These are phyloP conservation scores for Fusarium setosum DNA, from an alignment of 2,329 filamentous ascomycete species.

Conservation along the genomic window DNA sequence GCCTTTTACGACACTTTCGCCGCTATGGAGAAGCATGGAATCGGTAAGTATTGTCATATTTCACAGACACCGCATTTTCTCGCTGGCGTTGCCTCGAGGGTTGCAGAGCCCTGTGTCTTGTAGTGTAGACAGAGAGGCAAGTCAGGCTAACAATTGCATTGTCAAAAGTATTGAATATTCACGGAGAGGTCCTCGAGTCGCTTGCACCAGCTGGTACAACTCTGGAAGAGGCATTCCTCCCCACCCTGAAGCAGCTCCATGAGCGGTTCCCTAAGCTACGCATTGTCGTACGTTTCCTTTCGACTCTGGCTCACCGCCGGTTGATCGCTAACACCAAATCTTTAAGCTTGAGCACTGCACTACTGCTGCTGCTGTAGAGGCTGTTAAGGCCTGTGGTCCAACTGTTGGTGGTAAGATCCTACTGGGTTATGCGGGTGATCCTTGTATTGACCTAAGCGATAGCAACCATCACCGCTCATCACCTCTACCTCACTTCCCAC, in stretches of 20 bases:
- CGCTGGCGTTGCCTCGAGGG: neutral
- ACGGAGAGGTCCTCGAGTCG: constrained; percentile 79
- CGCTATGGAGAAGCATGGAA: constrained; percentile 86
- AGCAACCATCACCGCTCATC: constrained; percentile 87
- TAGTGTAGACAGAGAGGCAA: neutral
- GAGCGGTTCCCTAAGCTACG: constrained; percentile 77
- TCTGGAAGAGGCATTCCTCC: constrained; percentile 74
- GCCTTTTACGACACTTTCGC: constrained; percentile 82
- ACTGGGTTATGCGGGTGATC: neutral
- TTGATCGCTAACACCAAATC: neutral
- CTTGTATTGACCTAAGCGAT: constrained; percentile 3
- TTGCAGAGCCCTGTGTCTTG: neutral
- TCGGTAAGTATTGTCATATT: constrained; percentile 50
- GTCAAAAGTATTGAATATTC: constrained; percentile 81
- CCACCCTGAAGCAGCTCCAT: constrained; percentile 80
- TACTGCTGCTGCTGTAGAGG: constrained; percentile 81
- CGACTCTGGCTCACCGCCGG: neutral
- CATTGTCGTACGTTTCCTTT: constrained; percentile 58
- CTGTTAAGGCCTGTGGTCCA: constrained; percentile 80
- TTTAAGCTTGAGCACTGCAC: constrained; percentile 83
- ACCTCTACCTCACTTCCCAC: constrained; percentile 83
- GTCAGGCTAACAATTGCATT: constrained; percentile 3
- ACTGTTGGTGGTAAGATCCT: constrained; percentile 70
- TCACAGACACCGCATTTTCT: neutral
- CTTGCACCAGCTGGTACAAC: constrained; percentile 60